Conservation (phyloP, 805 yeast genomes). For the Cyberlindnera maritima region DNA sequence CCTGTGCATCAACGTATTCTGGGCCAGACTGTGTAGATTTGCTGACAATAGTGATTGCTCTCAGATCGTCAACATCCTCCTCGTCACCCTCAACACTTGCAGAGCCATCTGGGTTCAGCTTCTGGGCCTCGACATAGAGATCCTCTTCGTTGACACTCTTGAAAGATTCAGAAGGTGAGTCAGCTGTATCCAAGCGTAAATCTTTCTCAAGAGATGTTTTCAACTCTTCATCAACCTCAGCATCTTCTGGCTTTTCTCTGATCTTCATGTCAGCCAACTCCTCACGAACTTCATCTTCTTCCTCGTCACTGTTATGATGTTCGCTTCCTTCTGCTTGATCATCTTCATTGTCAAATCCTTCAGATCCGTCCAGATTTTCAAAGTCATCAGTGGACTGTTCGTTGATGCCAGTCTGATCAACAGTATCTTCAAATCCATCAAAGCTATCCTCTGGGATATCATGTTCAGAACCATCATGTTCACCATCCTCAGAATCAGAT, state of each 20-base stretch:
- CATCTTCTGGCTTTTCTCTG: background rate
- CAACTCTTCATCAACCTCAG: slow-evolving; percentile 1
- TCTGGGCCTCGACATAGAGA: slow-evolving; percentile 14
- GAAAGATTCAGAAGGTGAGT: slow-evolving; percentile 4
- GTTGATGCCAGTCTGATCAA: background rate
- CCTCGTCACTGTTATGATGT: background rate
- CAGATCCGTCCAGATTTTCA: background rate
- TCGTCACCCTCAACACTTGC: slow-evolving; percentile 1
- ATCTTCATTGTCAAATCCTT: background rate
- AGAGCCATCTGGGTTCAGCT: slow-evolving; percentile 13
- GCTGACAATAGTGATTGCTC: background rate
- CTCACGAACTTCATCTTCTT: background rate
- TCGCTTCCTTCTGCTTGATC: slow-evolving; percentile 4
- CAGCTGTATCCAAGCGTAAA: background rate
- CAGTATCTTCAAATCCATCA: slow-evolving; percentile 8
- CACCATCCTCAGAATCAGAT: background rate
- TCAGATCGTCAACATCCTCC: background rate
- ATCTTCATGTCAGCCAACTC: slow-evolving; percentile 3
- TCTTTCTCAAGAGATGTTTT: slow-evolving; percentile 5
- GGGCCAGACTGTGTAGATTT: slow-evolving; percentile 5
- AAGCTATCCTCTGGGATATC: slow-evolving; percentile 1
- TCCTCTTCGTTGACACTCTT: slow-evolving; percentile 16
- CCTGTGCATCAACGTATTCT: background rate
- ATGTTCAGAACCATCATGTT: slow-evolving; percentile 3
- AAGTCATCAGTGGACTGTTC: slow-evolving; percentile 6